These are phyloP conservation scores for Colletotrichum eremochloae DNA, from an alignment of 2,329 filamentous ascomycete genomes.

Conservation along the genomic window DNA sequence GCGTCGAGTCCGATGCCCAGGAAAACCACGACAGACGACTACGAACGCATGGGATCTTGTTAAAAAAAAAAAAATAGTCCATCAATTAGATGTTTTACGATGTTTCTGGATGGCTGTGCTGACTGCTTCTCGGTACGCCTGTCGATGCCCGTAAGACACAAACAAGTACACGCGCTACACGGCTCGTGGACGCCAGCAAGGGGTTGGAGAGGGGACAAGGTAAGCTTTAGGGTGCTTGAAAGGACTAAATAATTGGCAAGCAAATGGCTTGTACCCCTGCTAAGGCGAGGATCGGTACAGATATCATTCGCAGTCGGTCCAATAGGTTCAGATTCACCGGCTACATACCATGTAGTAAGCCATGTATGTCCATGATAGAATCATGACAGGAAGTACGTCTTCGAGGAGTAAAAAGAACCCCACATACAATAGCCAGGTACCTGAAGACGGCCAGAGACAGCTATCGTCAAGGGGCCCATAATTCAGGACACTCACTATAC, in stretches of 20 bases:
- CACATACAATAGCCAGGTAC: background rate
- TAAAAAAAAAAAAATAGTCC: no score
- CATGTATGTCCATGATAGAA: background rate
- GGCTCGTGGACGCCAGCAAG: background rate
- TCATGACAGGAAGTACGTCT: background rate
- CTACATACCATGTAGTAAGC: no score
- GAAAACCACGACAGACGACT: background rate
- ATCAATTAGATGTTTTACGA: background rate
- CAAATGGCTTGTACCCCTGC: background rate
- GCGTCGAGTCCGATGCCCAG: background rate
- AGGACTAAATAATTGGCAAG: background rate
- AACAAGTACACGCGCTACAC: background rate
- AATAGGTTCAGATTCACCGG: background rate
- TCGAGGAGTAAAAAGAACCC: background rate
- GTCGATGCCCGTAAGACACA: background rate
- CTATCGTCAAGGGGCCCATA: background rate
- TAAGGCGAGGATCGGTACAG: background rate
- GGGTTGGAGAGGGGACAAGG: background rate
- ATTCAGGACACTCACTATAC: no score
- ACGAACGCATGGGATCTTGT: no score
- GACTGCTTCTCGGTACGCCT: background rate
- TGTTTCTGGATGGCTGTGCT: background rate
- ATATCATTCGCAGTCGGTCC: background rate
- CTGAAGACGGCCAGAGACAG: background rate
- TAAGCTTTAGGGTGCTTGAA: background rate